phyloP scores from a whole-genome alignment of 108 stramenopile species.

The Mediolabrus comicus region DNA sequence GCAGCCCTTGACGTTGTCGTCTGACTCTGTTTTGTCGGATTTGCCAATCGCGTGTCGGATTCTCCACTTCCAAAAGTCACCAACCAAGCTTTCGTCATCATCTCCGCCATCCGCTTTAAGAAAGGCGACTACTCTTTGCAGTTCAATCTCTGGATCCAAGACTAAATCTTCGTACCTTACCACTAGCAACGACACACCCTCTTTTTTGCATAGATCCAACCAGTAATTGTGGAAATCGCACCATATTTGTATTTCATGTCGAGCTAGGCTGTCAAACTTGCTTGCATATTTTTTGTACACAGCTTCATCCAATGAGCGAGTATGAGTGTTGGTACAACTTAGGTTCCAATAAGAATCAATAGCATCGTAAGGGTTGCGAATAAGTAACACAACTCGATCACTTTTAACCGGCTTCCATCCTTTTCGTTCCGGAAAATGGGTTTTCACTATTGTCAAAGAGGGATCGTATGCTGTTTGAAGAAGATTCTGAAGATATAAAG shows the following conservation, averaged over 20 bases:
- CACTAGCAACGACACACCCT: constrained; percentile 47
- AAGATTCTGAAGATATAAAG: constrained; percentile 26
- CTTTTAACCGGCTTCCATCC: constrained; percentile 57
- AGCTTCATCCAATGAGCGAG: constrained; percentile 71
- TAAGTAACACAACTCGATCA: constrained; percentile 70
- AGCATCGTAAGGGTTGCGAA: constrained; percentile 97
- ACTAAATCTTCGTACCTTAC: constrained; percentile 85
- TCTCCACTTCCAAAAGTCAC: constrained; percentile 48
- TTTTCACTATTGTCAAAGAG: constrained; percentile 65
- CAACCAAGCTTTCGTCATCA: constrained; percentile 12
- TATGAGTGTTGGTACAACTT: constrained; percentile 93
- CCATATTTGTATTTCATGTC: constrained; percentile 80
- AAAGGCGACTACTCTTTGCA: constrained; percentile 58
- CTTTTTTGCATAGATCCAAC: constrained; percentile 44
- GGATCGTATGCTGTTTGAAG: constrained; percentile 37
- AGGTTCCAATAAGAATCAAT: constrained; percentile 96
- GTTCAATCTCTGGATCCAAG: constrained; percentile 40
- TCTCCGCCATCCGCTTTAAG: constrained; percentile 10
- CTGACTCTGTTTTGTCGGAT: not conserved
- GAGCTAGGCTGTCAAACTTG: constrained; percentile 59
- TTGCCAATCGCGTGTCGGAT: constrained; percentile 31
- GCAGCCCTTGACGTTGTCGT: not conserved
- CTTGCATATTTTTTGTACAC: constrained; percentile 60
- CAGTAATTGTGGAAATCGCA: constrained; percentile 65
- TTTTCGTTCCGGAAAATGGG: constrained; percentile 94